Conservation (phyloP, 2,329 filamentous ascomycete genomes). For the Cytospora chrysosperma region DNA sequence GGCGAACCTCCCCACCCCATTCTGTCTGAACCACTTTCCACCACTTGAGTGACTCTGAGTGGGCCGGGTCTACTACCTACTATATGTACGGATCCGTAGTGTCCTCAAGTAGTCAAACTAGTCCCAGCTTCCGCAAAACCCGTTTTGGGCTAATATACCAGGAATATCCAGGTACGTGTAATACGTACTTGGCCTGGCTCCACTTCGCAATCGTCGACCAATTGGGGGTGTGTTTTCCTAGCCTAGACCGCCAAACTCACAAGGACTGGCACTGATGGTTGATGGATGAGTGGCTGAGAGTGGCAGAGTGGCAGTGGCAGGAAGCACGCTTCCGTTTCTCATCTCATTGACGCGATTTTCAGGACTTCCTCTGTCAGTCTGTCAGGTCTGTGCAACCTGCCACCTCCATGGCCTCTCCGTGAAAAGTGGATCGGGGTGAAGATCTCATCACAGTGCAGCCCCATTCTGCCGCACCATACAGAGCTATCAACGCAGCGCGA, state of each 20-base stretch:
- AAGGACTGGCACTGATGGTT: not conserved
- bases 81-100: too few relatives aligned
- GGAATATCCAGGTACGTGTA: not conserved
- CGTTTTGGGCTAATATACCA: not conserved
- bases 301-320: not conserved
- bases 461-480: not conserved
- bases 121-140: not conserved
- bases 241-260: not conserved
- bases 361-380: not conserved
- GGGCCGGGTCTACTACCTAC: not conserved
- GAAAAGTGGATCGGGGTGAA: conserved; percentile 14
- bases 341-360: conserved; percentile 12
- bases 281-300: not conserved
- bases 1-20: not conserved
- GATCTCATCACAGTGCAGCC: conserved; percentile 13
- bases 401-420: conserved; percentile 9
- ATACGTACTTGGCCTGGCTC: not conserved
- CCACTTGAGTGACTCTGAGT: not conserved
- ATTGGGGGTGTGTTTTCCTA: not conserved
- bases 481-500: not conserved
- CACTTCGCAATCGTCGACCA: not conserved
- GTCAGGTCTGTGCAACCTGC: too few relatives aligned
- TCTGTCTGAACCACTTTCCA: not conserved
- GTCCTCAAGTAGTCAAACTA: not conserved
- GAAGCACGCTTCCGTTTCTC: conserved; percentile 5